Evolutionary conservation across 345 rosid species (phyloP).

Genomic region (Gossypium turneri): DNA sequence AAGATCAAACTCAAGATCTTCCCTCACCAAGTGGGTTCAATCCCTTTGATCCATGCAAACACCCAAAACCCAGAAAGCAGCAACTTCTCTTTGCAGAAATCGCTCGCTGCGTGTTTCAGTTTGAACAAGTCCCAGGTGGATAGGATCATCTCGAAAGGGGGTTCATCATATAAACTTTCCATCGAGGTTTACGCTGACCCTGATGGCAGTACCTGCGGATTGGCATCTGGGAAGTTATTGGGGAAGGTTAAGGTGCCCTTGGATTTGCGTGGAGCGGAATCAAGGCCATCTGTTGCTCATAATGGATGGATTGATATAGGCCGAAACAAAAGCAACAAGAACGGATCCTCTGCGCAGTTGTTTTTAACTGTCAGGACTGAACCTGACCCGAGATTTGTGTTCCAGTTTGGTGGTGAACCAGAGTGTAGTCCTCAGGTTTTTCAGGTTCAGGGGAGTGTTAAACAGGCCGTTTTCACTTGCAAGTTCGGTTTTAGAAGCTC

Average conservation of each 20-base stretch:
- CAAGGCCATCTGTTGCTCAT: slow-evolving; percentile 48
- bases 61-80: slow-evolving; percentile 16
- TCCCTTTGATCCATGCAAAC: slow-evolving; percentile 29
- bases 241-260: slow-evolving; percentile 53
- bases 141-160: slow-evolving; percentile 19
- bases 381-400: slow-evolving; percentile 87
- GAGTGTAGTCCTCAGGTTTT: slow-evolving; percentile 97
- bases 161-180: slow-evolving; percentile 25
- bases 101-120: slow-evolving; percentile 69
- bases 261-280: slow-evolving; percentile 59
- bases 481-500: slow-evolving; percentile 69
- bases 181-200: slow-evolving; percentile 47
- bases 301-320: slow-evolving; percentile 68
- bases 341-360: slow-evolving; percentile 42
- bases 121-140: slow-evolving; percentile 51
- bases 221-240: slow-evolving; percentile 45
- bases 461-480: slow-evolving; percentile 94
- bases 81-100: slow-evolving; percentile 12
- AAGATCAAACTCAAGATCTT: slow-evolving; percentile 57
- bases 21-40: slow-evolving; percentile 39
- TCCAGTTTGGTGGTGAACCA: slow-evolving; percentile 83
- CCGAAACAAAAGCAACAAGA: slow-evolving; percentile 22
- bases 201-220: slow-evolving; percentile 42
- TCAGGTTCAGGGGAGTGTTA: slow-evolving; percentile 79
- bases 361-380: slow-evolving; percentile 54